phyloP scores from a whole-genome alignment of 768 basidiomycete species.

The Trametes punicea region DNA sequence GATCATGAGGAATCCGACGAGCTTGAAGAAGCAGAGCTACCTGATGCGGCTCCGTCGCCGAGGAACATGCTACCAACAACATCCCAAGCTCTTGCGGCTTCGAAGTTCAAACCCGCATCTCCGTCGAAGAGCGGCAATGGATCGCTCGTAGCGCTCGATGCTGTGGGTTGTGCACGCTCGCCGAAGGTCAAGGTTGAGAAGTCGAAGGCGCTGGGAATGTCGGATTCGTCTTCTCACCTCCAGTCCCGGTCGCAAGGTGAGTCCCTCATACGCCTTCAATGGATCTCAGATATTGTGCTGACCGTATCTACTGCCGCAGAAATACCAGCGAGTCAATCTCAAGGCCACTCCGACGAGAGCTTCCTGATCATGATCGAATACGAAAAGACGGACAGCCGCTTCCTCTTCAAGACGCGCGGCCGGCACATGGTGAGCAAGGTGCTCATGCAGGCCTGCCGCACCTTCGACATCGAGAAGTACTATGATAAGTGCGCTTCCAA shows the following conservation, averaged over 20 bases:
- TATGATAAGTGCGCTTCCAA: constrained; percentile 16
- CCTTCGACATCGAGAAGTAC: constrained; percentile 34
- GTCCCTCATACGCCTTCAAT: neutral
- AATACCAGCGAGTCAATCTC: neutral
- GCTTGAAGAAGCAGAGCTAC: constrained; percentile 5
- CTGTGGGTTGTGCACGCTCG: neutral
- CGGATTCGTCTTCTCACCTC: too few species aligned
- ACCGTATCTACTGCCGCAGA: too few species aligned
- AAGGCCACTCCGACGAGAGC: constrained; percentile 14
- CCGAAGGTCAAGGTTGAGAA: constrained; percentile 14
- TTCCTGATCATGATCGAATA: constrained; percentile 23
- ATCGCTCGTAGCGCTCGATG: constrained; percentile 6
- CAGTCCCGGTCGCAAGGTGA: neutral
- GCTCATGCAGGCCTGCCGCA: constrained; percentile 38
- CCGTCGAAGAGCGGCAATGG: neutral
- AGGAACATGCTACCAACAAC: neutral
- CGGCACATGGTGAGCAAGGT: constrained; percentile 41
- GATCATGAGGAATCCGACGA: constrained; percentile 7
- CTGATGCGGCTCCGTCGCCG: neutral
- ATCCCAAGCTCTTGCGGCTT: neutral
- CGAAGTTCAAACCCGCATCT: neutral
- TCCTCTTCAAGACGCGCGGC: constrained; percentile 42
- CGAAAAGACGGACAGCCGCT: constrained; percentile 16
- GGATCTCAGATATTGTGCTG: neutral
- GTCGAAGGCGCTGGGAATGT: neutral